Percentiles rank a stretch among this genome's conserved stretches.
Evolutionary conservation across 306 rosid species (phyloP).

Genomic region (Prosopis cineraria): DNA sequence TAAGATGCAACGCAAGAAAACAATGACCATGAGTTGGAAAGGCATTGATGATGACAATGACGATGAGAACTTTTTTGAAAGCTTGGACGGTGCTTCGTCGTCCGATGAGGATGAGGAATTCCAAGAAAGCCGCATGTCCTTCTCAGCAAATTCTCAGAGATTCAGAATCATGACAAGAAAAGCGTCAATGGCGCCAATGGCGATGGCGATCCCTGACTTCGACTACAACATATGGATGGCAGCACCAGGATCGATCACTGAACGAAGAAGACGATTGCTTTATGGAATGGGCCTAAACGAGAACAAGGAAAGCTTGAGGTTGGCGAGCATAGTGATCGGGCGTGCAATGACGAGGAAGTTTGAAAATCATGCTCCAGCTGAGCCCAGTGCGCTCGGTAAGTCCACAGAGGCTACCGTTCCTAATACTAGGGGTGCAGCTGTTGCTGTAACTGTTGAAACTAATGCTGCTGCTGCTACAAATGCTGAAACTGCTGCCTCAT

Average conservation of each 20-base stretch:
- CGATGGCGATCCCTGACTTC: not conserved
- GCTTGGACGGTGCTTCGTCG: constrained; percentile 48
- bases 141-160: constrained; percentile 40
- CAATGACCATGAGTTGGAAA: constrained; percentile 50
- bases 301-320: constrained; percentile 42
- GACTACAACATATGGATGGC: constrained; percentile 81
- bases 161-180: not conserved
- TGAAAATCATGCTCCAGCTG: not conserved
- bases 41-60: constrained; percentile 53
- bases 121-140: constrained; percentile 61
- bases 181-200: not conserved
- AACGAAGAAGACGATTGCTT: constrained; percentile 57
- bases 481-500: not conserved
- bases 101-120: constrained; percentile 50
- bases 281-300: constrained; percentile 68
- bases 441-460: not conserved
- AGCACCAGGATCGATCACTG: constrained; percentile 66
- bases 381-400: not conserved
- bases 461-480: not conserved
- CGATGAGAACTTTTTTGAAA: constrained; percentile 59
- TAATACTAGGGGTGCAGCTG: not conserved
- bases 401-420: not conserved
- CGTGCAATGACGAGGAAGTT: constrained; percentile 44
- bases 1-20: constrained; percentile 39
- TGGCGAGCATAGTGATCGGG: constrained; percentile 15